Percentiles rank a stretch among this genome's conserved stretches.
Evolutionary conservation across 2,329 filamentous ascomycete genomes (phyloP).

Genomic region (Biscogniauxia marginata): DNA sequence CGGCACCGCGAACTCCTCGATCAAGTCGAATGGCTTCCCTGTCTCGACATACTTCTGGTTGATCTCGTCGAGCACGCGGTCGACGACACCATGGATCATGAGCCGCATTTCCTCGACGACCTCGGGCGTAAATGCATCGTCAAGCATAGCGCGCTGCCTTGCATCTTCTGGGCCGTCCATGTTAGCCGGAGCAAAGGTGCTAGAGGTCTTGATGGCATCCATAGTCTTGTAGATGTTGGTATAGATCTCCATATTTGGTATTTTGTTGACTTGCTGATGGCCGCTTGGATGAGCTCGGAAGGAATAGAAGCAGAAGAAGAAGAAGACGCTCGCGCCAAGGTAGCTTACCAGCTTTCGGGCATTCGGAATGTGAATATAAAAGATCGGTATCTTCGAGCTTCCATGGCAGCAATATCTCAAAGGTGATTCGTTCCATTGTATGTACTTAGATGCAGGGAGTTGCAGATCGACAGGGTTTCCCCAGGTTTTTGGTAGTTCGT

Average conservation of each 20-base stretch:
- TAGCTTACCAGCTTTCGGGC: background rate
- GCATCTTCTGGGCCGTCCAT: slow-evolving; percentile 7
- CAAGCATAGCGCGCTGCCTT: slow-evolving; percentile 4
- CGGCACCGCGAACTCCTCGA: slow-evolving; percentile 8
- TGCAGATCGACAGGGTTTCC: background rate
- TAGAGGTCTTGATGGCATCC: background rate
- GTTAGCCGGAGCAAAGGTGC: background rate
- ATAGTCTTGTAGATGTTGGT: background rate
- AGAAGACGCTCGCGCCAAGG: background rate
- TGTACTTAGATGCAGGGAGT: background rate
- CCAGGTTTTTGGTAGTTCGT: background rate
- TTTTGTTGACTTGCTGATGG: background rate
- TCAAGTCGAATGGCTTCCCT: slow-evolving; percentile 6
- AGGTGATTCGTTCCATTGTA: background rate
- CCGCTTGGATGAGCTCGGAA: background rate
- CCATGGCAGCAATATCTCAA: background rate
- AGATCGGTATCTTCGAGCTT: background rate
- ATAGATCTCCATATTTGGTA: background rate
- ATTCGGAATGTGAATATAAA: background rate
- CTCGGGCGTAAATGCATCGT: slow-evolving; percentile 7
- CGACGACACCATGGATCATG: slow-evolving; percentile 9
- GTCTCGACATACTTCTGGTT: background rate
- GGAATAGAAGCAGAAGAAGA: background rate
- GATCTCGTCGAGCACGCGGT: slow-evolving; percentile 6
- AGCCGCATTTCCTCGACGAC: slow-evolving; percentile 2